phyloP scores from a whole-genome alignment of 305 asterid species.

The Lippia alba region DNA sequence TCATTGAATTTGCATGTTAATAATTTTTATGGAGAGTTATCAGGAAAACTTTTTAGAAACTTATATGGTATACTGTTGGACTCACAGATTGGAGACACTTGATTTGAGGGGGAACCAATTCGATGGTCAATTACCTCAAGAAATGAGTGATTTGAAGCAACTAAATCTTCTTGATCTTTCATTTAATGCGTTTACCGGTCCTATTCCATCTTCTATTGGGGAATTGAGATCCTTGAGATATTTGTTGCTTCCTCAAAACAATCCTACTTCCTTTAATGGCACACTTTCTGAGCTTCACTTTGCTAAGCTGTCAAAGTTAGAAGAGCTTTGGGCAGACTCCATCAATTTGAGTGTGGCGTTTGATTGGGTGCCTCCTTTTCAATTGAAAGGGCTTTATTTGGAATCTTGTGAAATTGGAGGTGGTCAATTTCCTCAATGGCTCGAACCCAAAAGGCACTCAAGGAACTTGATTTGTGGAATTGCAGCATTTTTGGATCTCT shows the following conservation, averaged over 20 bases:
- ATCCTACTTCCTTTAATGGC: background rate
- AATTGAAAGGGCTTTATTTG: no score
- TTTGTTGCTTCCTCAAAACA: background rate
- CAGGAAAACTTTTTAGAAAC: background rate
- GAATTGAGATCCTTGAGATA: background rate
- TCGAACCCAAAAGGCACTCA: background rate
- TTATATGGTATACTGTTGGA: background rate
- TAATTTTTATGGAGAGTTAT: no score
- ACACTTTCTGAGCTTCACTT: no score
- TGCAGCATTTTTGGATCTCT: no score
- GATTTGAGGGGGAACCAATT: background rate
- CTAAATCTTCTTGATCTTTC: background rate
- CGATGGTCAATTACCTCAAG: constrained; percentile 15
- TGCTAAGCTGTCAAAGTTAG: no score
- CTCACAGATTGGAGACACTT: background rate
- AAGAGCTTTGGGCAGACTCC: background rate
- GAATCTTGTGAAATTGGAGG: no score
- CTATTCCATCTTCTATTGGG: background rate
- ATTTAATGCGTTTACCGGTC: background rate
- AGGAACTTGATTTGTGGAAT: background rate
- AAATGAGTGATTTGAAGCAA: background rate
- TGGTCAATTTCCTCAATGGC: no score
- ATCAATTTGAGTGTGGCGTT: no score
- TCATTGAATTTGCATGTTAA: no score
- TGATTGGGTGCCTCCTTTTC: no score